Percentiles rank a stretch among this genome's conserved stretches.
phyloP scores from a whole-genome alignment of 495 filamentous ascomycete genomes.

The Terfezia boudieri region DNA sequence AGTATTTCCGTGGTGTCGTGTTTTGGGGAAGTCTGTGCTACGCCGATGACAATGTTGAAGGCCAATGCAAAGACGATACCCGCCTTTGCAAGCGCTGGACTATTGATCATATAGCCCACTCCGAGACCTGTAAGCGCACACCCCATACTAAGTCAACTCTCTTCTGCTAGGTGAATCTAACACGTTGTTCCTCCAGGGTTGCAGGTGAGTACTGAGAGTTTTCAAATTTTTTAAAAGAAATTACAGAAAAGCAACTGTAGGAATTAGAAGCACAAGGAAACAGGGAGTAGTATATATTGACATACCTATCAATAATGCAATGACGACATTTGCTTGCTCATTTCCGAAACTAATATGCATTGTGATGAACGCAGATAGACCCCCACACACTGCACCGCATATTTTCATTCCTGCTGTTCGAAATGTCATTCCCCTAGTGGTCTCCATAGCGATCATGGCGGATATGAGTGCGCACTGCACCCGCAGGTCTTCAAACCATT shows the following conservation, averaged over 20 bases:
- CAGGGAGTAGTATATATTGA: no score
- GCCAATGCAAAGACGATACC: constrained; percentile 15
- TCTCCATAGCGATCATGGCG: constrained; percentile 17
- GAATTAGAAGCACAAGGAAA: no score
- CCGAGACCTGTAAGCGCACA: constrained; percentile 9
- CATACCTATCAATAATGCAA: no score
- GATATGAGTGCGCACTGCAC: constrained; percentile 17
- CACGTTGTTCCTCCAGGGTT: no score
- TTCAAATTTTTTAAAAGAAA: not conserved
- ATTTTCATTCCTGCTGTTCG: constrained; percentile 18
- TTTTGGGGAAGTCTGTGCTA: constrained; percentile 12
- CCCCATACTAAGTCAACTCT: constrained; percentile 1
- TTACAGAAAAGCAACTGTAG: not conserved
- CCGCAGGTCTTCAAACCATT: constrained; percentile 15
- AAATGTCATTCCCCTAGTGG: constrained; percentile 18
- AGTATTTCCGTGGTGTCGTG: constrained; percentile 8
- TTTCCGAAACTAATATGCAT: constrained; percentile 7
- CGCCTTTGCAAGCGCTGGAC: constrained; percentile 9
- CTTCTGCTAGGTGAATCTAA: no score
- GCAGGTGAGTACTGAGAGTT: no score
- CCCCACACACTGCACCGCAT: constrained; percentile 10
- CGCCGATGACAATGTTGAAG: constrained; percentile 17
- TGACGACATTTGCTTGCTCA: not conserved
- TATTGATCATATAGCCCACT: constrained; percentile 9
- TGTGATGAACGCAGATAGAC: constrained; percentile 10